Evolutionary conservation across 2,329 filamentous ascomycete genomes (phyloP), one percentile per base, ranked within the genome.

Genomic region (Ophiocordyceps sinensis): DNA sequence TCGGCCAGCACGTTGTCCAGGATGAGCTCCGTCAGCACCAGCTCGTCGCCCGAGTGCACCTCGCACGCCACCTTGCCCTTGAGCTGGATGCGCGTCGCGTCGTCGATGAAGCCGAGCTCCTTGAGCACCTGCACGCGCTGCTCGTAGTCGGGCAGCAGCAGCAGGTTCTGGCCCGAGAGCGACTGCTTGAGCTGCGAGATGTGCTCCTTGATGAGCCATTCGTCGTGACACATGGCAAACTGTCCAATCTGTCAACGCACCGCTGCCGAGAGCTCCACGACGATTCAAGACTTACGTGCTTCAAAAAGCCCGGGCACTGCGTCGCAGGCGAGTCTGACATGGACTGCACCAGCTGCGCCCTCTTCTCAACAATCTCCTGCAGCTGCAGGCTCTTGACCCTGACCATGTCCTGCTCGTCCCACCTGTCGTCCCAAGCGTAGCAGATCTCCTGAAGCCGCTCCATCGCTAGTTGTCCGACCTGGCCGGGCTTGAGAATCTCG

Each of bases 41-140:
- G 74, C 61, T 98, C 91, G 57, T 96, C 89, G 15, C 88, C 88
- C 0, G 89, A 95, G 62, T 96, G 91, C 45, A 98, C 89, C 62
- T 98, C 91, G 64, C 91, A 98, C 5, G 91, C 91, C 19, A 98
- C 91, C 61, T 96, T 96, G 61, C 91, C 91, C 64, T 98, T 98
- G 47, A 98, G 75, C 63, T 93, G 85, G 32, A 98, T 93, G 19
- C 89, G 80, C 5, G 80, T 81, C 36, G 82, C 78, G 4, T 83
- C 79, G 53, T 98, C 91, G 50, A 98, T 83, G 58, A 98, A 98
- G 5, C 79, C 82, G 8, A 98, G 75, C 50, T 96, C 88, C 57
- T 85, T 88, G 37, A 98, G 72, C 0, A 98, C 91, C 47, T 82
- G 78, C 31, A 96, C 85, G 39, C 91, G 82, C 63, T 96, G 91